phyloP scores from a whole-genome alignment of 1,139 yeast species.

The Yamadazyma sp. region DNA sequence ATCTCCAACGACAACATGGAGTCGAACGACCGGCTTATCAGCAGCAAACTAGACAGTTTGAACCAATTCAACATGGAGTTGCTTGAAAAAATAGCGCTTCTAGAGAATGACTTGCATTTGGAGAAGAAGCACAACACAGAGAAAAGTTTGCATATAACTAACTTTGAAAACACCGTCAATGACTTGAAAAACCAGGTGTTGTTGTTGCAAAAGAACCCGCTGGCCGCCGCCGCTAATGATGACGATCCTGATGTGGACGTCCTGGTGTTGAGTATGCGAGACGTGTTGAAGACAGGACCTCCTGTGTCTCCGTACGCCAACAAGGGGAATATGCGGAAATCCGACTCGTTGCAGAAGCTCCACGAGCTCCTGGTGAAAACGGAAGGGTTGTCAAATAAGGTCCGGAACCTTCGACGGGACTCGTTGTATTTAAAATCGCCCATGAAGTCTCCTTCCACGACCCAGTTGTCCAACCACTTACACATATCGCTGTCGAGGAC shows the following conservation, averaged over 20 bases:
- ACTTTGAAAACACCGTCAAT: constrained; percentile 33
- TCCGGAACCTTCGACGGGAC: constrained; percentile 16
- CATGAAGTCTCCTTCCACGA: constrained; percentile 26
- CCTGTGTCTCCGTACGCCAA: constrained; percentile 17
- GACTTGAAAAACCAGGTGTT: constrained; percentile 20
- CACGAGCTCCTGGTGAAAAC: constrained; percentile 18
- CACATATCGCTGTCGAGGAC: constrained; percentile 7
- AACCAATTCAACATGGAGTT: constrained; percentile 42
- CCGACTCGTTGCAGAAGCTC: constrained; percentile 24
- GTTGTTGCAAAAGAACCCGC: constrained; percentile 2
- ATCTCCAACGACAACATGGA: constrained; percentile 44
- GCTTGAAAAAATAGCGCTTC: constrained; percentile 40
- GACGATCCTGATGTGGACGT: constrained; percentile 18
- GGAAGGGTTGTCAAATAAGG: constrained; percentile 17
- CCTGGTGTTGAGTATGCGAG: constrained; percentile 33
- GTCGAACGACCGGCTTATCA: constrained; percentile 36
- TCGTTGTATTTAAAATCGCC: constrained; percentile 14
- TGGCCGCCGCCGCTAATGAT: constrained; percentile 1
- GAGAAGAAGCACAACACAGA: constrained; percentile 32
- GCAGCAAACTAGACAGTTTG: constrained; percentile 32
- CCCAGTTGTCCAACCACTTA: constrained; percentile 19
- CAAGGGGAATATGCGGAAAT: constrained; percentile 20
- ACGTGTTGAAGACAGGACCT: constrained; percentile 35
- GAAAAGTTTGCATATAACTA: constrained; percentile 32
- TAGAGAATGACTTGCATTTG: constrained; percentile 42